Conservation (phyloP, 495 filamentous ascomycete genomes). For the Aspergillus sclerotioniger region DNA sequence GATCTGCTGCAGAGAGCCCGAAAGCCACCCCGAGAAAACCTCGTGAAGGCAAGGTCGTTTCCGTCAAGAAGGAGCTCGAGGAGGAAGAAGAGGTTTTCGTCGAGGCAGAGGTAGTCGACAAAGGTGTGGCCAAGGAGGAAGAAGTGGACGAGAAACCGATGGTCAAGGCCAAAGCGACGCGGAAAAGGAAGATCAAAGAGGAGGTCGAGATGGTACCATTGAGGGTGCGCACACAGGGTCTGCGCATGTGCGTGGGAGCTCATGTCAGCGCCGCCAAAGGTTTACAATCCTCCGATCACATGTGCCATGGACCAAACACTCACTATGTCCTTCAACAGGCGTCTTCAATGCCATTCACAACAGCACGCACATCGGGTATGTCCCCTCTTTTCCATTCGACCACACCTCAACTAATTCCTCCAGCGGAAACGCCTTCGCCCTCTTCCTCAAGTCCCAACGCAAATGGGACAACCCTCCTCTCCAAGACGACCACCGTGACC, state of each 20-base stretch:
- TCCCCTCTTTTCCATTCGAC: neutral
- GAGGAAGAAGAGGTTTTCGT: slow-evolving; percentile 8
- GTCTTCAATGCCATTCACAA: slow-evolving; percentile 88
- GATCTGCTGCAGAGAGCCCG: neutral
- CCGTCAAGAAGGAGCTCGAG: slow-evolving; percentile 26
- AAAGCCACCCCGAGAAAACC: neutral
- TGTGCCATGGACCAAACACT: neutral
- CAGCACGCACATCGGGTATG: slow-evolving; percentile 67
- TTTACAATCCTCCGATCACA: slow-evolving; percentile 18
- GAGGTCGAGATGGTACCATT: slow-evolving; percentile 59
- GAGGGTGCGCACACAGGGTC: slow-evolving; percentile 60
- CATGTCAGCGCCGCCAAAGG: slow-evolving; percentile 89
- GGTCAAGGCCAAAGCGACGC: slow-evolving; percentile 22
- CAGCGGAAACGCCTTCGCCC: slow-evolving; percentile 84
- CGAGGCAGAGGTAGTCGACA: slow-evolving; percentile 6
- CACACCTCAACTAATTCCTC: slow-evolving; percentile 13
- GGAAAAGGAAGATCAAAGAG: slow-evolving; percentile 38
- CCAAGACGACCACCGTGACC: slow-evolving; percentile 58
- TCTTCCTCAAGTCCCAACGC: slow-evolving; percentile 93
- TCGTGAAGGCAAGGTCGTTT: neutral
- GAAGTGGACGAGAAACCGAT: slow-evolving; percentile 18
- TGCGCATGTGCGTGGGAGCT: slow-evolving; percentile 85
- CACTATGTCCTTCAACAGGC: slow-evolving; percentile 42
- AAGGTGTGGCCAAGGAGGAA: slow-evolving; percentile 11
- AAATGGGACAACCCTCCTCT: slow-evolving; percentile 91